Percentiles rank a stretch among this genome's conserved stretches.
phyloP scores from a whole-genome alignment of 495 filamentous ascomycete species.

The Geoglossum glabrum region DNA sequence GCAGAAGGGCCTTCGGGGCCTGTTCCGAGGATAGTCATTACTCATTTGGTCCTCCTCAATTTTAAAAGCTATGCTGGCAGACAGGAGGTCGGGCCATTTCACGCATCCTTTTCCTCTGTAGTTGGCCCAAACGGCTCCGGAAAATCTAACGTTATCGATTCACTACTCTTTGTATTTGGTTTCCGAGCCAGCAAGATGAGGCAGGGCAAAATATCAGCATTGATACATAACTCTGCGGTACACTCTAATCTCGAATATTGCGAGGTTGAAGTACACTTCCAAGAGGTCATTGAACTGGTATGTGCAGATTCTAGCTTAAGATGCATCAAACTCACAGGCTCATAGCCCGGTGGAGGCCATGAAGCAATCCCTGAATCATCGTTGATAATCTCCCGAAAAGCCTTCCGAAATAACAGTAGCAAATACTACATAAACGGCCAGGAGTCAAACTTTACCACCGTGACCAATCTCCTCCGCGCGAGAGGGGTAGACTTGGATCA shows the following conservation, averaged over 20 bases:
- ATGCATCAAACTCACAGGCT: constrained; percentile 8
- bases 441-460: constrained; percentile 74
- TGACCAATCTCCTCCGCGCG: constrained; percentile 73
- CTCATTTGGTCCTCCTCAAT: constrained; percentile 71
- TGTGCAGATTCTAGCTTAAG: constrained; percentile 5
- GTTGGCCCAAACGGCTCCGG: constrained; percentile 96
- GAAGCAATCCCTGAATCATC: constrained; percentile 63
- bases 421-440: constrained; percentile 90
- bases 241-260: constrained; percentile 70
- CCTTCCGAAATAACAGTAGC: constrained; percentile 95
- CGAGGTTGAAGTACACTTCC: constrained; percentile 90
- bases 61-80: constrained; percentile 97
- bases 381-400: constrained; percentile 72
- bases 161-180: constrained; percentile 90
- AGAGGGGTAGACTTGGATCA: constrained; percentile 90
- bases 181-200: constrained; percentile 99
- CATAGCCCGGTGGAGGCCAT: constrained; percentile 42
- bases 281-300: constrained; percentile 70
- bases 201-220: constrained; percentile 91
- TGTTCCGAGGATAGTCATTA: constrained; percentile 75
- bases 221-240: constrained; percentile 89
- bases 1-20: constrained; percentile 50
- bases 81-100: constrained; percentile 91
- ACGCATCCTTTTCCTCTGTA: constrained; percentile 94
- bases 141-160: constrained; percentile 98